Evolutionary conservation across 2,329 filamentous ascomycete genomes (phyloP), one percentile per base, ranked within the genome.

Genomic region (Diaporthe humulicola): DNA sequence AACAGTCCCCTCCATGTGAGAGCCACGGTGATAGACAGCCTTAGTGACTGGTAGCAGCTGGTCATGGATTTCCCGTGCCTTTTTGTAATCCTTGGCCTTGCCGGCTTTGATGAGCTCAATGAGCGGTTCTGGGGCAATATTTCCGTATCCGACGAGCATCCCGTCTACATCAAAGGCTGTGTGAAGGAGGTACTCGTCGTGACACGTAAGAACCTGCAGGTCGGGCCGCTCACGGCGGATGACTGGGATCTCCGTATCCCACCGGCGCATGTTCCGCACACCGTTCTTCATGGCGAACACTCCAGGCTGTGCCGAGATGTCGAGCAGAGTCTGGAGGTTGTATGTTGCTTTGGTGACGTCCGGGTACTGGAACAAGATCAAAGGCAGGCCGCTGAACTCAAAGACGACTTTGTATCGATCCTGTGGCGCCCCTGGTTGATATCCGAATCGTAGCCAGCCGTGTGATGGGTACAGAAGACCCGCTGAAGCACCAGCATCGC

Each of bases 221-320:
- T 64, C 15, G 4, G 60, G 60, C 19, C 87, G 84, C 77, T 88
- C 82, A 36, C 80, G 79, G 66, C 86, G 85, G 80, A 89, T 88
- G 36, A 89, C 83, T 22, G 87, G 88, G 75, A 89, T 89, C 79
- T 89, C 88, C 0, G 86, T 88, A 70, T 89, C 88, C 88, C 88
- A 89, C 25, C 88, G 85, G n/a, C 86, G 84, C 88, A 89, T 89
- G 79, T 89, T 89, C 71, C 88, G 85, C 14, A 89, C 88, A 28
- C 88, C 88, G 76, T 89, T 89, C 84, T 89, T 89, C 87, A 89
- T 89, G 22, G 88, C 88, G 60, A 89, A 88, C 8, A 88, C 87
- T 38, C 88, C 87, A 1, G 87, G 88, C 45, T 84, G 40, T 7
- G 40, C 60, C 1, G 60, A 45, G 15, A 64, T 64, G 3, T 64